Evolutionary conservation across 306 rosid species (phyloP), one percentile per base, ranked within the genome.

Genomic region (Glycine latifolia): DNA sequence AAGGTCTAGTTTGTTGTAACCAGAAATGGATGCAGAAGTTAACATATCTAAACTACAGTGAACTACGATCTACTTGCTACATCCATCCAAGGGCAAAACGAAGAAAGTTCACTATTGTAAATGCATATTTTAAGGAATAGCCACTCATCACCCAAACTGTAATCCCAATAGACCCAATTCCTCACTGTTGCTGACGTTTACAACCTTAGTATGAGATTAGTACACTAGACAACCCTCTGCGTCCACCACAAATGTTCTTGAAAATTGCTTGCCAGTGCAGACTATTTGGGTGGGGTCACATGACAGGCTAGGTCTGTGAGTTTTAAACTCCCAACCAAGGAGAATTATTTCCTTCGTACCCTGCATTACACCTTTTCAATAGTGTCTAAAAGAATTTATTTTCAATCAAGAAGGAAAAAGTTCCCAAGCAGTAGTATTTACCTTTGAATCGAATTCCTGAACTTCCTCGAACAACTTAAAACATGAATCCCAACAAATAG

Each of bases 361-460:
- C 49, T 5, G 12, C 52, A 56, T 39, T 67, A 37, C 73, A n/a
- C 48, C 56, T 58, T 48, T 44, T 35, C 59, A 56, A 54, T 60
- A 66, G 55, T 37, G 35, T 58, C 46, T 8, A 68, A 66, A 62
- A 20, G 43, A 70, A 41, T 68, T 73, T 48, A 73, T 3, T 46
- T 47, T 41, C 50, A 41, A 73, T 79, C 9, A 35, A 35, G 43
- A 71, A 35, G 37, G 62, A 20, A 67, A 62, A 80, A 62, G 77
- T 77, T 81, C 75, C 26, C 61, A 60, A 72, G 79, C 75, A 79
- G 75, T 14, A 76, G 16, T 47, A 50, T 58, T 84, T 89, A 95
- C 99, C 99, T 95, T 95, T 31, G 99, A 95, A 82, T 95, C 99
- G 71, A 95, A 95, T 88, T 95, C 99, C 89, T 88, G 95, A 84